Conservation (phyloP, 108 stramenopile genomes). For the Cyclotella distinguenda region DNA sequence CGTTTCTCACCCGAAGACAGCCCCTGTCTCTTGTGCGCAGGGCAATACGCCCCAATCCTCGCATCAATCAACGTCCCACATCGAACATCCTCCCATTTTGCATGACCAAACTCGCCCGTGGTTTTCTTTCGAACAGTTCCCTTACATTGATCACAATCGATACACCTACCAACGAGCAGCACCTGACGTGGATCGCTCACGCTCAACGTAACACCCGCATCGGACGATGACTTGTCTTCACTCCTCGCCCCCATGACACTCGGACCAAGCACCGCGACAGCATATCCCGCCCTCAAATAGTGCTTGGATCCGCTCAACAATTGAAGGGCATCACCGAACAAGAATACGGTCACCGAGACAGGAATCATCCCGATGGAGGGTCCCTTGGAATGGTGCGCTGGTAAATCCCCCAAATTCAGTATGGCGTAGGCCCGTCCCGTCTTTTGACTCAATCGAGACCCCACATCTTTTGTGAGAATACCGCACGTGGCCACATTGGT, state of each 20-base stretch:
- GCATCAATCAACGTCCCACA: conserved; percentile 60
- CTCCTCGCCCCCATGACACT: conserved; percentile 55
- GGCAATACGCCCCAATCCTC: conserved; percentile 58
- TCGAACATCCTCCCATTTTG: conserved; percentile 42
- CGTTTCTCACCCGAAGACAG: not conserved
- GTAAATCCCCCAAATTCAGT: conserved; percentile 59
- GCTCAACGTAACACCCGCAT: conserved; percentile 53
- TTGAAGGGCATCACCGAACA: conserved; percentile 70
- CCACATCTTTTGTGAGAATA: conserved; percentile 19
- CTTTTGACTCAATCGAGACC: conserved; percentile 28
- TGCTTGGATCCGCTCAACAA: conserved; percentile 3
- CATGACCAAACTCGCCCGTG: conserved; percentile 36
- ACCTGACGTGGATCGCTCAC: conserved; percentile 60
- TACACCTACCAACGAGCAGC: conserved; percentile 61
- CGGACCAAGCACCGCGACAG: conserved; percentile 56
- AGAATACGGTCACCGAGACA: conserved; percentile 63
- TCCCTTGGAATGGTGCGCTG: not conserved
- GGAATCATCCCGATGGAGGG: conserved; percentile 26
- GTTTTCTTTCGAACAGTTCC: conserved; percentile 42
- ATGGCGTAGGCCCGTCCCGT: conserved; percentile 75
- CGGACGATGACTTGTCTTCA: conserved; percentile 4
- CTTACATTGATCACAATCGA: conserved; percentile 71
- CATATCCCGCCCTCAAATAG: conserved; percentile 60
- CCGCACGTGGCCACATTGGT: conserved; percentile 42
- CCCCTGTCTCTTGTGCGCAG: conserved; percentile 48